Evolutionary conservation across 1,139 yeast species (phyloP).

Genomic region (Kazachstania sp.): DNA sequence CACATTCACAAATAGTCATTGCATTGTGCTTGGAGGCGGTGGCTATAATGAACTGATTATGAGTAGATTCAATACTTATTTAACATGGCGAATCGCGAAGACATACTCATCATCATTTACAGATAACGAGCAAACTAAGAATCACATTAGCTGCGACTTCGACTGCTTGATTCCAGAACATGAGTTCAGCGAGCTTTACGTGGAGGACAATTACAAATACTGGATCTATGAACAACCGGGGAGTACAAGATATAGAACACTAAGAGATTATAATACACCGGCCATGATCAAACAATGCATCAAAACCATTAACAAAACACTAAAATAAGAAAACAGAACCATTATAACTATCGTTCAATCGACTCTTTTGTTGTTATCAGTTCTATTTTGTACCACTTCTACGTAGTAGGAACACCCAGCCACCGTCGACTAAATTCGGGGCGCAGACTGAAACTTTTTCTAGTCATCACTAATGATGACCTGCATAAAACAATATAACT

Average conservation of each 20-base stretch:
- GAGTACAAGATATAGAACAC: constrained; percentile 10
- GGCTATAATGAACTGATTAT: constrained; percentile 61
- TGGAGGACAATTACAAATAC: constrained; percentile 42
- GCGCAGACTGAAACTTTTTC: too few species aligned
- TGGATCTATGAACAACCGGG: constrained; percentile 36
- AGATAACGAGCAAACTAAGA: neutral
- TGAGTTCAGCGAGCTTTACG: constrained; percentile 38
- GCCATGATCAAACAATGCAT: constrained; percentile 2
- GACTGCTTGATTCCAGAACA: constrained; percentile 49
- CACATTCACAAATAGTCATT: constrained; percentile 29
- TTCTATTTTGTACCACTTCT: too few species aligned
- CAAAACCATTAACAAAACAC: neutral
- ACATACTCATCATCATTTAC: constrained; percentile 6
- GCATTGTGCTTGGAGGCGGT: constrained; percentile 63
- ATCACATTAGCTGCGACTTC: constrained; percentile 4
- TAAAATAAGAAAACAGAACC: neutral
- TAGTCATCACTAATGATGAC: too few species aligned
- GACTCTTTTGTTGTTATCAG: too few species aligned
- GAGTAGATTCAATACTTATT: constrained; percentile 56
- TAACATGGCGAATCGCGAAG: constrained; percentile 37
- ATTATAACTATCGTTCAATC: too few species aligned
- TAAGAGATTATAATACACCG: constrained; percentile 19
- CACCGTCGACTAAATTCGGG: too few species aligned
- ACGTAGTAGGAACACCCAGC: too few species aligned
- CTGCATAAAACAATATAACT: too few species aligned